Evolutionary conservation across 2,329 filamentous ascomycete species (phyloP), one percentile per base, ranked within the genome.

Genomic region (Claviceps pazoutovae): DNA sequence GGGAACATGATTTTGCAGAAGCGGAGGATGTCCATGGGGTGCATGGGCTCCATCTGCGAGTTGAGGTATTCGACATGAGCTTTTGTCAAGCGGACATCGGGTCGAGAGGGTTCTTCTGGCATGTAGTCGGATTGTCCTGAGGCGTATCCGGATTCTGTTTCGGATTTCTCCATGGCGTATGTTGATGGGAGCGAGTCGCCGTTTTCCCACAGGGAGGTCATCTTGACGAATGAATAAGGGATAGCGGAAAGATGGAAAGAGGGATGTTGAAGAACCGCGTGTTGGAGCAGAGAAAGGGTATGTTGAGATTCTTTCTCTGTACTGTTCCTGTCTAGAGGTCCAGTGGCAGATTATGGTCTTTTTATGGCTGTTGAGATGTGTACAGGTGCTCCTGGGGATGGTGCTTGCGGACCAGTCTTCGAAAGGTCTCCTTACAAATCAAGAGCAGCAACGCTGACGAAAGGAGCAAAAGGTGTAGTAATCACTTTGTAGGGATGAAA

Each of bases 1-100:
- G 93, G 93, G 61, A 98, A 84, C 60, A 91, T 85, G 60, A 86
- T 83, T 65, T 91, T 86, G 75, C 84, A 88, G 86, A 95, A 96
- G 71, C 83, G 84, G 55, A 98, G 79, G 61, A 97, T 85, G 58
- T 96, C 91, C 77, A 91, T 76, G 55, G 93, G 88, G 64, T 90
- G 82, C 68, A 97, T 86, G 64, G 83, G 79, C 68, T 93, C 86
- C 60, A 98, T 74, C 69, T 95, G 88, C 57, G 82, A 72, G 75
- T 98, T 98, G 66, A 98, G 78, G 69, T 91, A 91, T 62, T 87
- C 84, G 59, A 97, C 75, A 68, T 98, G 91, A 56, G 84, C 79
- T 66, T 85, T 85, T 58, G 88, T 91, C 73, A 98, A 88, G 68
- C 84, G 82, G 61, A 97, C 77, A 55, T 87, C 80, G 14, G 90